Percentiles rank a stretch among this genome's conserved stretches.
Evolutionary conservation across 352 stramenopile genomes (phyloP).

Genomic region (Pythium grandisporangium): DNA sequence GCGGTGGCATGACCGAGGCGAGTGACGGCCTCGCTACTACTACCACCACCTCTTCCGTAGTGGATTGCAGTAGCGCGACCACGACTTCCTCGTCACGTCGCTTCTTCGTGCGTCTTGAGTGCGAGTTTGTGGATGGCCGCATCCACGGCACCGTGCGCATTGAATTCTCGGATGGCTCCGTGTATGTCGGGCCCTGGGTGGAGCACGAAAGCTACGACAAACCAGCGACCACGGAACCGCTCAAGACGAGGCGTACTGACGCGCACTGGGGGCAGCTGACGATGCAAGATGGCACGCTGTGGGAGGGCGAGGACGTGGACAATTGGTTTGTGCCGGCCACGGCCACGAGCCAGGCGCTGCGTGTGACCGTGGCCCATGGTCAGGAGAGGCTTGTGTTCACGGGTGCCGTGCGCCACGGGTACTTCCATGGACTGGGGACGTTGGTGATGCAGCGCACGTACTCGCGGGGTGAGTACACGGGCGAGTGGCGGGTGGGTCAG

Average conservation of each 20-base stretch:
- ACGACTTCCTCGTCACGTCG: too few species aligned
- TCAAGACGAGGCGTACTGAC: slow-evolving; percentile 30
- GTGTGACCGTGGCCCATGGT: slow-evolving; percentile 33
- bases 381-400: slow-evolving; percentile 53
- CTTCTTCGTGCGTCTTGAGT: slow-evolving; percentile 71
- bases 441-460: slow-evolving; percentile 51
- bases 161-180: slow-evolving; percentile 71
- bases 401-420: slow-evolving; percentile 37
- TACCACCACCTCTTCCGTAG: too few species aligned
- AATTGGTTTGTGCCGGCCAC: slow-evolving; percentile 79
- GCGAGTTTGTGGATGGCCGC: slow-evolving; percentile 52
- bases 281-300: slow-evolving; percentile 55
- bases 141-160: slow-evolving; percentile 56
- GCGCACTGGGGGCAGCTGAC: slow-evolving; percentile 75
- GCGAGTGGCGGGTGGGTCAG: slow-evolving; percentile 75
- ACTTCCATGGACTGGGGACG: slow-evolving; percentile 67
- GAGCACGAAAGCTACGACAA: slow-evolving; percentile 48
- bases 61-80: too few species aligned
- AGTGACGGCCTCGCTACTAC: too few species aligned
- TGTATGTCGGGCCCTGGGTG: slow-evolving; percentile 77
- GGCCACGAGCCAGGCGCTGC: slow-evolving; percentile 41
- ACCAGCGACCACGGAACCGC: slow-evolving; percentile 26
- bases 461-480: slow-evolving; percentile 64
- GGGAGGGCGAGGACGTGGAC: slow-evolving; percentile 68
- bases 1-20: background rate